Evolutionary conservation across 257 asterid genomes (phyloP).

Genomic region (Primulina eburnea): DNA sequence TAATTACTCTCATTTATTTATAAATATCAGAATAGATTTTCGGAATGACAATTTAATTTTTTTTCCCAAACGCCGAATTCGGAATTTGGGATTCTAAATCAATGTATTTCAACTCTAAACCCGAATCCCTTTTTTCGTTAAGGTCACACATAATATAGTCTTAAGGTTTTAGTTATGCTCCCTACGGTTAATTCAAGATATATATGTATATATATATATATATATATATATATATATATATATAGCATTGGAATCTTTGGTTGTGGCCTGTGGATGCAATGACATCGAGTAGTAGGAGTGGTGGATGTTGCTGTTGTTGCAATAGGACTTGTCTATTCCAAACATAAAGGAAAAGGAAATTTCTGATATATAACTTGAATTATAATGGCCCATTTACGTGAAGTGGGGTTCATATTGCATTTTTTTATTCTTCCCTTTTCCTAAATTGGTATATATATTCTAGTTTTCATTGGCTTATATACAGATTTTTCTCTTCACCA

Average conservation of each 20-base stretch:
- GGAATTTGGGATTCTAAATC: too few relatives aligned
- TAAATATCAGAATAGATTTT: too few relatives aligned
- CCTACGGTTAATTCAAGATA: too few relatives aligned
- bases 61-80: too few relatives aligned
- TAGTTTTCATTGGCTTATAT: slow-evolving; percentile 18
- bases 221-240: too few relatives aligned
- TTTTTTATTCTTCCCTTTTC: slow-evolving; percentile 25
- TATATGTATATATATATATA: too few relatives aligned
- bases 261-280: background rate
- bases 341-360: slow-evolving; percentile 40
- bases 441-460: slow-evolving; percentile 31
- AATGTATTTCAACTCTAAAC: too few relatives aligned
- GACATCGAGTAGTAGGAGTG: background rate
- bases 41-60: too few relatives aligned
- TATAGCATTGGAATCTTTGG: background rate
- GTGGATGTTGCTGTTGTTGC: background rate
- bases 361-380: background rate
- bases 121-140: too few relatives aligned
- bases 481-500: background rate
- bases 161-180: too few relatives aligned
- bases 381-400: slow-evolving; percentile 19
- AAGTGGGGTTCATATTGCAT: slow-evolving; percentile 37
- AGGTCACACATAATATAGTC: too few relatives aligned
- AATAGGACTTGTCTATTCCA: slow-evolving; percentile 46
- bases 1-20: too few relatives aligned